phyloP scores from a whole-genome alignment of 179 eudicot genomes.

The Carnegiea gigantea region DNA sequence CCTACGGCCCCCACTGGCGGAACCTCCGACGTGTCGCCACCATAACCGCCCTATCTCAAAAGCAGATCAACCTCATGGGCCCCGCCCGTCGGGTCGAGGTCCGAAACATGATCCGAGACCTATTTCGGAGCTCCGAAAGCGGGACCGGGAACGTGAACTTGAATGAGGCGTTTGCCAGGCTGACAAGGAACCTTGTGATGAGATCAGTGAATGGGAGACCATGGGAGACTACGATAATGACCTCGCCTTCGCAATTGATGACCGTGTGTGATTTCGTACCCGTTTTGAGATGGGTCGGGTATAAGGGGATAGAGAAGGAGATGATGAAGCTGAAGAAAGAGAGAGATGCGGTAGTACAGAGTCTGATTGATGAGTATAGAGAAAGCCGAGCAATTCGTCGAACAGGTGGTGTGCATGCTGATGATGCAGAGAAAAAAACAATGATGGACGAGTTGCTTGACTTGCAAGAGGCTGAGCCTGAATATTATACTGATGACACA shows the following conservation, averaged over 20 bases:
- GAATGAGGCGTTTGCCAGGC: neutral
- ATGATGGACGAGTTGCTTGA: constrained; percentile 32
- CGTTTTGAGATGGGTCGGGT: constrained; percentile 29
- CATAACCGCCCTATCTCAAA: constrained; percentile 14
- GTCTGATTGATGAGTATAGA: constrained; percentile 26
- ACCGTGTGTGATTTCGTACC: constrained; percentile 28
- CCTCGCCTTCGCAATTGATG: neutral
- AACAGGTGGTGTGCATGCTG: neutral
- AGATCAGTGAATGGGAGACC: constrained; percentile 11
- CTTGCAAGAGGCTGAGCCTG: constrained; percentile 36
- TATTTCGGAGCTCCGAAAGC: neutral
- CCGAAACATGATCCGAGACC: neutral
- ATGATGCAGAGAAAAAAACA: neutral
- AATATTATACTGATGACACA: constrained; percentile 33
- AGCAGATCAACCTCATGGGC: constrained; percentile 1
- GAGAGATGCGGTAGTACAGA: constrained; percentile 34
- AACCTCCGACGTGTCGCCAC: constrained; percentile 28
- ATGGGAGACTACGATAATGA: neutral
- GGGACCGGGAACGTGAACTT: neutral
- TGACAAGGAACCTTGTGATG: constrained; percentile 18
- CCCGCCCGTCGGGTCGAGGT: constrained; percentile 10
- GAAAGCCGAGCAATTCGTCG: constrained; percentile 2
- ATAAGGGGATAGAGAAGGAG: constrained; percentile 21
- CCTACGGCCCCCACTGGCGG: constrained; percentile 36
- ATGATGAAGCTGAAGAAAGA: constrained; percentile 9